Conservation (phyloP, 106 monocot species). For the Dioscorea alata region DNA sequence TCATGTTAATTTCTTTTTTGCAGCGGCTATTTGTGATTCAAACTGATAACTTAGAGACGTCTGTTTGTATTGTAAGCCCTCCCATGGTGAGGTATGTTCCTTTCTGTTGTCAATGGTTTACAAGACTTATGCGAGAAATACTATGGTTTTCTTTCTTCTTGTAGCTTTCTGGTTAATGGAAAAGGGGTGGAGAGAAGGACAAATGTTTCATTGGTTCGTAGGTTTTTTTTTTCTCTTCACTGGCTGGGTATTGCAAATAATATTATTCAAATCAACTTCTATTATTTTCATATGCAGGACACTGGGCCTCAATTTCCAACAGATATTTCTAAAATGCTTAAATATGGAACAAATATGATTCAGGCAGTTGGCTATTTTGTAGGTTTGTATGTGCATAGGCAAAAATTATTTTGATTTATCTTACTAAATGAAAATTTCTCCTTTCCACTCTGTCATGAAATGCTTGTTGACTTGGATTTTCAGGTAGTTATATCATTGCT, state of each 20-base stretch:
- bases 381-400: slow-evolving; percentile 33
- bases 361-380: slow-evolving; percentile 76
- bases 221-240: neutral
- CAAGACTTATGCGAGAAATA: neutral
- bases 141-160: slow-evolving; percentile 1
- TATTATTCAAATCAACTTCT: neutral
- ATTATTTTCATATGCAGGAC: slow-evolving; percentile 38
- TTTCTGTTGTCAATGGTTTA: neutral
- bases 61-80: slow-evolving; percentile 57
- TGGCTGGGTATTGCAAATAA: neutral
- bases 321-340: slow-evolving; percentile 90
- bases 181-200: slow-evolving; percentile 79
- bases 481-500: slow-evolving; percentile 73
- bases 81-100: slow-evolving; percentile 45
- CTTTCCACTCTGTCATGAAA: neutral
- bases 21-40: slow-evolving; percentile 54
- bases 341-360: slow-evolving; percentile 83
- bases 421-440: neutral
- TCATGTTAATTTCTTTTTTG: slow-evolving; percentile 1
- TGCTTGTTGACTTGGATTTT: neutral
- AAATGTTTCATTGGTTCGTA: slow-evolving; percentile 39
- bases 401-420: neutral
- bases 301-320: slow-evolving; percentile 84
- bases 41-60: slow-evolving; percentile 46
- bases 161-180: slow-evolving; percentile 80